phyloP scores from a whole-genome alignment of 83 land plant genomes.

The Larix sibirica region DNA sequence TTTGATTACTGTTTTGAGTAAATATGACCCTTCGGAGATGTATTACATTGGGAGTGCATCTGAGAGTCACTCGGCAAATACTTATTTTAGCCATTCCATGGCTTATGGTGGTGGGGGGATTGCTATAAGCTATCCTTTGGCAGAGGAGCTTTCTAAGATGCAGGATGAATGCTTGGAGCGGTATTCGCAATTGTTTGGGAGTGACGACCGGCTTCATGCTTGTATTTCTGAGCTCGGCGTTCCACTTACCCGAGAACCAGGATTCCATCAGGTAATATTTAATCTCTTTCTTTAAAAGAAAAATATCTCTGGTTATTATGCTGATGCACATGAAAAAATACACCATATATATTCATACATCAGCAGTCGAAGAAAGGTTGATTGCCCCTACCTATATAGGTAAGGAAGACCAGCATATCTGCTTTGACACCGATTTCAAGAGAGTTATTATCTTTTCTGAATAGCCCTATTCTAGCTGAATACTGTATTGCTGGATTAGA shows the following conservation, averaged over 20 bases:
- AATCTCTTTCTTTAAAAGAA: constrained; percentile 1
- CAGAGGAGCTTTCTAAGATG: constrained; percentile 40
- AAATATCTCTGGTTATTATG: neutral
- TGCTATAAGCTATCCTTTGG: constrained; percentile 72
- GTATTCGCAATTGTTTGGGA: constrained; percentile 70
- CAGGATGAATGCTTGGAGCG: constrained; percentile 75
- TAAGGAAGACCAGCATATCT: neutral
- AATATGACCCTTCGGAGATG: constrained; percentile 73
- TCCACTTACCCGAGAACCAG: constrained; percentile 68
- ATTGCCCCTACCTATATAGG: neutral
- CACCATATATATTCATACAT: neutral
- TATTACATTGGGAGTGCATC: constrained; percentile 72
- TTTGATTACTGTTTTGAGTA: constrained; percentile 58
- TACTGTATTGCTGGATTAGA: too few relatives aligned
- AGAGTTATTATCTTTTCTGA: neutral
- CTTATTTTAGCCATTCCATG: constrained; percentile 64
- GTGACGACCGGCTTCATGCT: constrained; percentile 79
- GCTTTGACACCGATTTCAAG: too few relatives aligned
- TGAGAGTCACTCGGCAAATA: constrained; percentile 86
- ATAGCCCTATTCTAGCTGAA: neutral
- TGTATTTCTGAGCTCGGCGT: constrained; percentile 84
- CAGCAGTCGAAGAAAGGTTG: neutral
- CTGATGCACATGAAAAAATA: neutral
- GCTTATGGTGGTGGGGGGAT: constrained; percentile 95
- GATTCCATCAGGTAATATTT: constrained; percentile 85